Evolutionary conservation across 305 asterid genomes (phyloP).

Genomic region (Plantago coronopus): DNA sequence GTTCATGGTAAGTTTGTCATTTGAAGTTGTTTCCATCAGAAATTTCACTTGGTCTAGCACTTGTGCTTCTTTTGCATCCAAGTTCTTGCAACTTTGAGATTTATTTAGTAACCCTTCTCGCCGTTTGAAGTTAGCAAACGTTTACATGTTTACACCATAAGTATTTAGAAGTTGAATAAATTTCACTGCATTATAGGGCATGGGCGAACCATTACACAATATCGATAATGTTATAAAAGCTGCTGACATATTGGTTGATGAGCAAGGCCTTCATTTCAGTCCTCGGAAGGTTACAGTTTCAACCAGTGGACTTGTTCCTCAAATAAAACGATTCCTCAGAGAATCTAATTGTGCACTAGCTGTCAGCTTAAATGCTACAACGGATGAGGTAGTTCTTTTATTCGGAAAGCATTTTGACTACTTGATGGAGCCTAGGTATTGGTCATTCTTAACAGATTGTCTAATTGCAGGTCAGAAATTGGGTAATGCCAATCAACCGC

Average conservation of each 20-base stretch:
- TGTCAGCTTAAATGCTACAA: slow-evolving; percentile 93
- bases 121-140: no score
- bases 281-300: slow-evolving; percentile 94
- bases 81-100: no score
- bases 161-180: background rate
- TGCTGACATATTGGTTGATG: slow-evolving; percentile 81
- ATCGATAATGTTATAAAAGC: slow-evolving; percentile 81
- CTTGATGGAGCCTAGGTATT: background rate
- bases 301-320: slow-evolving; percentile 93
- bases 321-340: slow-evolving; percentile 67
- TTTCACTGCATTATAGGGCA: slow-evolving; percentile 49
- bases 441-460: slow-evolving; percentile 18
- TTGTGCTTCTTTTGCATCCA: background rate
- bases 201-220: slow-evolving; percentile 98
- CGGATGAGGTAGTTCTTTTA: slow-evolving; percentile 68
- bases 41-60: slow-evolving; percentile 6
- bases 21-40: slow-evolving; percentile 4
- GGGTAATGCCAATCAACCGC: slow-evolving; percentile 98
- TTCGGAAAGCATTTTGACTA: background rate
- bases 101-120: no score
- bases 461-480: slow-evolving; percentile 72
- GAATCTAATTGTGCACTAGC: slow-evolving; percentile 88
- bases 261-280: slow-evolving; percentile 94
- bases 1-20: slow-evolving; percentile 65
- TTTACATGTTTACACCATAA: no score